These are phyloP conservation scores for Psophocarpus tetragonolobus DNA, from an alignment of 306 rosid species.

Conservation along the genomic window DNA sequence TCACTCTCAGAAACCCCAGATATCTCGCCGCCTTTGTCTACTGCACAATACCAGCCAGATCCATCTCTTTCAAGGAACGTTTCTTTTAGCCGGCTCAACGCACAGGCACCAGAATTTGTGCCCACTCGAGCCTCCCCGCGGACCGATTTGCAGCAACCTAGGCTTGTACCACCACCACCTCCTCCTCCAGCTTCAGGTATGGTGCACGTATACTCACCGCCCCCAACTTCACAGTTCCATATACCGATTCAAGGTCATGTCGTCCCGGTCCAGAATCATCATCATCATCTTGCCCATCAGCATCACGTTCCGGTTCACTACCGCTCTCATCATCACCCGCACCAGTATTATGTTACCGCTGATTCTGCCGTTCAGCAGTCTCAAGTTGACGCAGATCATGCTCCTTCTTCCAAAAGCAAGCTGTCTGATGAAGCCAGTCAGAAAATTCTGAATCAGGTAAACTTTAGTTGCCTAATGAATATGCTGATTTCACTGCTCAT, in stretches of 20 bases:
- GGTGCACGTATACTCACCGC: slow-evolving; percentile 53
- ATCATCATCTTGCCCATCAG: slow-evolving; percentile 48
- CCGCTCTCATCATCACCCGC: slow-evolving; percentile 52
- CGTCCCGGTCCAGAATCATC: slow-evolving; percentile 52
- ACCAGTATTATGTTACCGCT: slow-evolving; percentile 43
- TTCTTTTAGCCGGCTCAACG: slow-evolving; percentile 88
- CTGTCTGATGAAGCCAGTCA: slow-evolving; percentile 66
- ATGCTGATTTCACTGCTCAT: slow-evolving; percentile 1
- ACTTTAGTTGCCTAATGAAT: neutral
- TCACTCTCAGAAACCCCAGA: slow-evolving; percentile 40
- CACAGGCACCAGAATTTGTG: slow-evolving; percentile 87
- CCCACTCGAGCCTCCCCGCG: slow-evolving; percentile 61
- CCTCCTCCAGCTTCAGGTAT: slow-evolving; percentile 47
- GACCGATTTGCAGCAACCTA: slow-evolving; percentile 48
- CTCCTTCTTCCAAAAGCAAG: slow-evolving; percentile 54
- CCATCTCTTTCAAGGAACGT: slow-evolving; percentile 56
- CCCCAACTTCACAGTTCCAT: slow-evolving; percentile 59
- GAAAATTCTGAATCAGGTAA: slow-evolving; percentile 88
- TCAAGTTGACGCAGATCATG: slow-evolving; percentile 53
- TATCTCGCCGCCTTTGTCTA: slow-evolving; percentile 33
- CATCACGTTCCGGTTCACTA: slow-evolving; percentile 57
- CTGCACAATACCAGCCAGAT: slow-evolving; percentile 44
- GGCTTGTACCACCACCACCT: slow-evolving; percentile 53
- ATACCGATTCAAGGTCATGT: slow-evolving; percentile 57
- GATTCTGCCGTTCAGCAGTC: slow-evolving; percentile 48